Conservation (phyloP, 192 early-diverging fungal species). For the Coemansia sp. region DNA sequence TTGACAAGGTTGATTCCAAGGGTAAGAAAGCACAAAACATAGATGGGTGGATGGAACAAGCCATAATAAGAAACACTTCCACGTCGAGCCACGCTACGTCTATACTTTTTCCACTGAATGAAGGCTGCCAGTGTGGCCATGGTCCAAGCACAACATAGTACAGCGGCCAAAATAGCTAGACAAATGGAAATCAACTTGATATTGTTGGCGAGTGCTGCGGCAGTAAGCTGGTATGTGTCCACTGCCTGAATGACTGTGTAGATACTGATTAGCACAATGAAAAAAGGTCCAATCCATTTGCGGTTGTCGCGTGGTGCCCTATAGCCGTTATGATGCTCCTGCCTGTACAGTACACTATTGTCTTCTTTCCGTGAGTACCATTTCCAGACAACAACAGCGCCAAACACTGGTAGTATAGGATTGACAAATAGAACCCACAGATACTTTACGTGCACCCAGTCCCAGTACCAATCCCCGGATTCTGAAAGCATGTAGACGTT, state of each 20-base stretch:
- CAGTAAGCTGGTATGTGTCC: not conserved
- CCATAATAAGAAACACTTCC: conserved; percentile 9
- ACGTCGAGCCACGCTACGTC: not conserved
- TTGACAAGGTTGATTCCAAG: conserved; percentile 4
- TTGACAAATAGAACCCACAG: conserved; percentile 20
- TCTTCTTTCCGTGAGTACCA: not conserved
- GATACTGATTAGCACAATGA: conserved; percentile 10
- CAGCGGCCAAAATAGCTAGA: not conserved
- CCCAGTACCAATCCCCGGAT: conserved; percentile 26
- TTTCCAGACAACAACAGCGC: conserved; percentile 15
- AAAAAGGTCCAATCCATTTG: conserved; percentile 35
- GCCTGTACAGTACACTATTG: not conserved
- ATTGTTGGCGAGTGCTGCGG: not conserved
- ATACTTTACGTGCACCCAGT: conserved; percentile 26
- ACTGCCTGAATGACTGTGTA: conserved; percentile 14
- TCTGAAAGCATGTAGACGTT: conserved; percentile 10
- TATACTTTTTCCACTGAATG: conserved; percentile 14
- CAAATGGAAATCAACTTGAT: not conserved
- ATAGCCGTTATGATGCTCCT: not conserved
- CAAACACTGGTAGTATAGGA: conserved; percentile 8
- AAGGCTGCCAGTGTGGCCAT: not conserved
- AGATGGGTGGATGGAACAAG: conserved; percentile 17
- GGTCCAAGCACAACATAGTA: conserved; percentile 7
- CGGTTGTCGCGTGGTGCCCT: conserved; percentile 22
- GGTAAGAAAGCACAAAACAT: not conserved